Base-by-base conservation (phyloP, 176 grass and related monocot genomes). In the Oryza brachyantha region DNA sequence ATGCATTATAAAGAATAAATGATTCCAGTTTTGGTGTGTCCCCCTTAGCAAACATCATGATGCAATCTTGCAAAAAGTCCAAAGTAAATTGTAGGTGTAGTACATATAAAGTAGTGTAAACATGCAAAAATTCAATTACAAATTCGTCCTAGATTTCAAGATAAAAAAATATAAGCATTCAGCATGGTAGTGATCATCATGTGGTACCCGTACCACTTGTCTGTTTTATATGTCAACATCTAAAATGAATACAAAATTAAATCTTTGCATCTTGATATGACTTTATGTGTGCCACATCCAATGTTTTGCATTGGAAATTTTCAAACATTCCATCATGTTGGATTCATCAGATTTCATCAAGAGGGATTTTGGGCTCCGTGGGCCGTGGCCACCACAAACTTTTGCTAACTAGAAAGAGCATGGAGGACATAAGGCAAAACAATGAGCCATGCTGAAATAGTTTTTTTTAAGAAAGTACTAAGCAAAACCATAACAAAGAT, bases 401-500 rank as follows among this genome's bases (percentile, higher is more conserved):
- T 43, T 43, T 35, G 64, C 27, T 68, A 81, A 64, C 13, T 36
- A 9, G 37, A 73, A 35, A 73, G 13, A 64, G 45, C 11, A 1
- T 28, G 21, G 31, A 37, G 21, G 13, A 32, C 13, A n/a, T 37
- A 46, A 72, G 16, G 50, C 32, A 59, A 45, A 70, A 61, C 26
- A 60, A 27, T 31, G 12, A 1, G 14, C 14, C 52, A 31, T 70
- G 40, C 29, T 81, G 4, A 86, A 70, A 29, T 34, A 32, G 28
- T 32, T 66, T 50, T 50, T 50, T 16, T 21, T 50, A 50, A 50
- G 13, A 7, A 50, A 50, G 43, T 43, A 78, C 72, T 61, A 29
- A 83, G 52, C 39, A 83, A 19, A 50, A 55, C 21, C 50, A 55
- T 19, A 39, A 31, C 39, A 73, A 77, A 68, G 65, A 79, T 42